phyloP scores from a whole-genome alignment of 1,284 basidiomycete species.

The Rhodotorula sp. region DNA sequence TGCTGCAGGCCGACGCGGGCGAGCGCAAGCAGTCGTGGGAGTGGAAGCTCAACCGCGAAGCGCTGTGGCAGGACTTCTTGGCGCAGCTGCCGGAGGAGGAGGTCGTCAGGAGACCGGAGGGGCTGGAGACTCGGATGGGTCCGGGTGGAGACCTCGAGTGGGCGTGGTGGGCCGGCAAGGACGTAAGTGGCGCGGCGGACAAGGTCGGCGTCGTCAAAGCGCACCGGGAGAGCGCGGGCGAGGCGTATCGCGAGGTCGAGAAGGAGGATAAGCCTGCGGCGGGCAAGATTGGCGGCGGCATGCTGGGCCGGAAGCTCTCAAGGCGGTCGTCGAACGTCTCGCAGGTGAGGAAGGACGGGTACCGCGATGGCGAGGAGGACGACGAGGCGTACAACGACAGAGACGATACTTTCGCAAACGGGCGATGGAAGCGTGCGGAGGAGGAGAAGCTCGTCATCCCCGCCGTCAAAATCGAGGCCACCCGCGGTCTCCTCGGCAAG shows the following conservation, averaged over 20 bases:
- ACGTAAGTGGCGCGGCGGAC: conserved; percentile 19
- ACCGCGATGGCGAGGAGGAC: background rate
- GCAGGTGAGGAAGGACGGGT: background rate
- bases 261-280: background rate
- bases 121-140: conserved; percentile 6
- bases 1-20: conserved; percentile 1
- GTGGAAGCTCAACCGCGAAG: background rate
- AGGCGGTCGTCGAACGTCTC: background rate
- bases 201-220: conserved; percentile 14
- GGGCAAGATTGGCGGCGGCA: background rate
- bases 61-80: conserved; percentile 25
- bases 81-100: background rate
- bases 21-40: background rate
- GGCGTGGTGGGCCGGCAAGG: conserved; percentile 33
- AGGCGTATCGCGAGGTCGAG: background rate
- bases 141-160: conserved; percentile 25
- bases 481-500: conserved; percentile 2
- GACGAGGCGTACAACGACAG: background rate
- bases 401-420: background rate
- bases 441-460: conserved; percentile 12
- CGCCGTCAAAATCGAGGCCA: conserved; percentile 6
- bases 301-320: background rate
- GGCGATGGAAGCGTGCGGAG: background rate
- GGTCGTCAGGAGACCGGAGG: background rate
- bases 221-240: conserved; percentile 7